Percentiles rank a stretch among this genome's conserved stretches.
Evolutionary conservation across 257 asterid species (phyloP).

Genomic region (Solanum peruvianum): DNA sequence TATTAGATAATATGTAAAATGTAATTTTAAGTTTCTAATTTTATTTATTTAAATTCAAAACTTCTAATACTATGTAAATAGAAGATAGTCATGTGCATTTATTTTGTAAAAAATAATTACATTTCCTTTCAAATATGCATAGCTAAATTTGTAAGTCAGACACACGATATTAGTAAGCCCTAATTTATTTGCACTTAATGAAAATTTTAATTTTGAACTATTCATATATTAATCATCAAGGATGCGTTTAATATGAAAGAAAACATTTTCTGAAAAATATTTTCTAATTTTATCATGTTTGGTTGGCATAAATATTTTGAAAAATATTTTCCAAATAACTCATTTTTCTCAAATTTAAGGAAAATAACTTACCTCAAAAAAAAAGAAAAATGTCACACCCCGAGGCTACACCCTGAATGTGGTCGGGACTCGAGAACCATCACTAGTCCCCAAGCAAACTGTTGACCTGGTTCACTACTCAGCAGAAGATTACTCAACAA

Average conservation of each 20-base stretch:
- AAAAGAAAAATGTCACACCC: too few species aligned
- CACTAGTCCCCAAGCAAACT: too few species aligned
- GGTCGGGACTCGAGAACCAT: too few species aligned
- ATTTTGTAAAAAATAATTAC: background rate
- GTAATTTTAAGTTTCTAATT: too few species aligned
- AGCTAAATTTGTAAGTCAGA: background rate
- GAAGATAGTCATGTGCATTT: background rate
- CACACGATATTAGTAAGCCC: background rate
- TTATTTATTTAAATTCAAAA: background rate
- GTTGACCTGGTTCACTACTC: too few species aligned
- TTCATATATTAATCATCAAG: background rate
- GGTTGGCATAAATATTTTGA: background rate
- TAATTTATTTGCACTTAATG: background rate
- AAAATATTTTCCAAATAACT: background rate
- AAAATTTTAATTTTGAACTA: too few species aligned
- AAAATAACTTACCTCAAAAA: background rate
- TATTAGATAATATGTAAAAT: too few species aligned
- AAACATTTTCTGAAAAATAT: background rate
- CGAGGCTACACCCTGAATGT: too few species aligned
- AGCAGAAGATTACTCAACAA: too few species aligned
- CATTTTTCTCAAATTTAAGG: background rate
- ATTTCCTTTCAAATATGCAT: background rate
- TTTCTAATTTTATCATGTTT: too few species aligned
- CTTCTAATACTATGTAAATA: background rate
- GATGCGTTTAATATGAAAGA: background rate